Percentiles rank a stretch among this genome's conserved stretches.
phyloP scores from a whole-genome alignment of 2,329 filamentous ascomycete species.

The Lojkania enalia region DNA sequence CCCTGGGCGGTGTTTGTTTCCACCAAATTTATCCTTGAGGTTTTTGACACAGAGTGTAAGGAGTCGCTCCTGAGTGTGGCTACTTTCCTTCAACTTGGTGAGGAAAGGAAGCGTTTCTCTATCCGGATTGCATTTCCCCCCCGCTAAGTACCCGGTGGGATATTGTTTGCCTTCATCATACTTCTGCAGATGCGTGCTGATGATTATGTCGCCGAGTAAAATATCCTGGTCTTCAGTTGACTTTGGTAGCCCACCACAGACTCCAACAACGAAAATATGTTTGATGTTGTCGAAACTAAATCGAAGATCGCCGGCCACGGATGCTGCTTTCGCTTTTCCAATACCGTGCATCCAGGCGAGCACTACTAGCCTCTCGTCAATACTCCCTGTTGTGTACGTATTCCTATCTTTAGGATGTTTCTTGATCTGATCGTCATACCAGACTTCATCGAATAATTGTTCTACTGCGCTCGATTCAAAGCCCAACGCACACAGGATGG shows the following conservation, averaged over 20 bases:
- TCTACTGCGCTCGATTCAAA: not conserved
- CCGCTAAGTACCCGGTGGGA: not conserved
- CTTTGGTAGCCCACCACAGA: constrained; percentile 21
- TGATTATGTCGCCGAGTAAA: constrained; percentile 40
- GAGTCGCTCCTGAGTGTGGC: not conserved
- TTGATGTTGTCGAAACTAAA: constrained; percentile 18
- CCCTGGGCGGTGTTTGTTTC: not conserved
- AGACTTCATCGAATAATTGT: not conserved
- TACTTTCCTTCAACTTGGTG: not conserved
- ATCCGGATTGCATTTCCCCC: not conserved
- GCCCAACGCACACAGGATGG: not conserved
- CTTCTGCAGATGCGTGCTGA: constrained; percentile 19
- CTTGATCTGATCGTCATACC: not conserved
- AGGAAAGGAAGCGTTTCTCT: not conserved
- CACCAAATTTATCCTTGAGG: not conserved
- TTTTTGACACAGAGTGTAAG: not conserved
- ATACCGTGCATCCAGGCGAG: constrained; percentile 23
- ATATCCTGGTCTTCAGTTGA: constrained; percentile 34
- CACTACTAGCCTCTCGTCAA: constrained; percentile 37
- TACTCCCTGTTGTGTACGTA: constrained; percentile 33
- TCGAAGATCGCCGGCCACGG: constrained; percentile 14
- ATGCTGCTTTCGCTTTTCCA: constrained; percentile 17
- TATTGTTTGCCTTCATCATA: constrained; percentile 2
- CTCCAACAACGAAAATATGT: constrained; percentile 24
- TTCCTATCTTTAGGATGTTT: constrained; percentile 16